These are phyloP conservation scores for Quercus parvula DNA, from an alignment of 306 rosid species.

Conservation along the genomic window DNA sequence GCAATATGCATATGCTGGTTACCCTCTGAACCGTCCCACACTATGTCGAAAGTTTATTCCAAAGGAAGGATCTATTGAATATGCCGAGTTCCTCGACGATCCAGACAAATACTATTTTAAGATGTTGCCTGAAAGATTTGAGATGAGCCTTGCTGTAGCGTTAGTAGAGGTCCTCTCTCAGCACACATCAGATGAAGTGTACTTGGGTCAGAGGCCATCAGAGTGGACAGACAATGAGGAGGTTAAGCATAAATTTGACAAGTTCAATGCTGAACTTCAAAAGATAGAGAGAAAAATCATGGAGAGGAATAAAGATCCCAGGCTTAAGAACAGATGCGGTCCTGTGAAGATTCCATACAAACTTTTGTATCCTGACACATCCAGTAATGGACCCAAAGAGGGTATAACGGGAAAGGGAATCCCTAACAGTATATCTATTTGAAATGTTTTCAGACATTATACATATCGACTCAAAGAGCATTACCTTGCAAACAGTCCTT, in stretches of 20 bases:
- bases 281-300: constrained; percentile 45
- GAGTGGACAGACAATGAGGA: constrained; percentile 53
- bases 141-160: constrained; percentile 49
- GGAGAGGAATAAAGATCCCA: constrained; percentile 48
- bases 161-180: constrained; percentile 47
- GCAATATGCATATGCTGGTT: constrained; percentile 54
- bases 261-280: constrained; percentile 44
- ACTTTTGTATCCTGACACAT: constrained; percentile 42
- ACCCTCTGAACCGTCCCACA: constrained; percentile 57
- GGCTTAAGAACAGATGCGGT: constrained; percentile 59
- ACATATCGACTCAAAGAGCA: too few species aligned
- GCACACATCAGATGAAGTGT: constrained; percentile 50
- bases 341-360: constrained; percentile 42
- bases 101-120: constrained; percentile 54
- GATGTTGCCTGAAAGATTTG: constrained; percentile 54
- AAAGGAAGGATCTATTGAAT: constrained; percentile 58
- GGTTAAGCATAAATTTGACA: constrained; percentile 38
- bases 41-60: constrained; percentile 55
- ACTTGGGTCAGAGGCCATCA: constrained; percentile 46
- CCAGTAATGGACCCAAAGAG: constrained; percentile 33
- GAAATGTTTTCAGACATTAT: neutral
- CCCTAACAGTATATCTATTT: constrained; percentile 60
- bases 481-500: too few species aligned
- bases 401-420: constrained; percentile 48
- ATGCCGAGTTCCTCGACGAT: constrained; percentile 56